Conservation (phyloP, 805 yeast genomes). For the Debaryomyces prosopidis region DNA sequence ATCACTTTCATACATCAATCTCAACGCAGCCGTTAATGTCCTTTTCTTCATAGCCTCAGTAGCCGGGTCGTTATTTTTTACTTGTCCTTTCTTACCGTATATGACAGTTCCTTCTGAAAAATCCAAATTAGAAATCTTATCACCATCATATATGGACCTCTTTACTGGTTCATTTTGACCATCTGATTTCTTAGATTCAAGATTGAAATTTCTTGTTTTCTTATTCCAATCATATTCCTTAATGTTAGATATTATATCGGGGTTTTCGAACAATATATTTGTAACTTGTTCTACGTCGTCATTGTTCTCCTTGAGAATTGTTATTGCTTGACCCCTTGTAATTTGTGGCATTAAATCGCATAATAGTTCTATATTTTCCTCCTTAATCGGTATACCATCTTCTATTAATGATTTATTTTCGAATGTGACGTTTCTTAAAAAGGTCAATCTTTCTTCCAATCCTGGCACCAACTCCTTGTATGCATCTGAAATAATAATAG, state of each 20-base stretch:
- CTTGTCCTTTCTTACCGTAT: conserved; percentile 34
- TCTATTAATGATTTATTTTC: conserved; percentile 5
- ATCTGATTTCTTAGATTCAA: not conserved
- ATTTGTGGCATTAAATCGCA: conserved; percentile 71
- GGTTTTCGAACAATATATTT: conserved; percentile 61
- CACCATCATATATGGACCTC: conserved; percentile 27
- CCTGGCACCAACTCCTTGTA: conserved; percentile 52
- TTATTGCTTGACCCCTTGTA: conserved; percentile 44
- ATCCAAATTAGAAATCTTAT: conserved; percentile 29
- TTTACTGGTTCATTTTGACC: conserved; percentile 3
- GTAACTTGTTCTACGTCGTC: conserved; percentile 59
- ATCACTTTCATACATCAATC: conserved; percentile 67
- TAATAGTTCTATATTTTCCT: conserved; percentile 40
- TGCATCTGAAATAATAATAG: conserved; percentile 49
- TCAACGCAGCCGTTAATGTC: conserved; percentile 59
- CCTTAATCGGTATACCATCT: conserved; percentile 11
- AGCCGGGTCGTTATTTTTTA: conserved; percentile 9
- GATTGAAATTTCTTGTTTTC: conserved; percentile 1
- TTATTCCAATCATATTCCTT: conserved; percentile 9
- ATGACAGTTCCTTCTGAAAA: conserved; percentile 21
- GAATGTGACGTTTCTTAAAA: conserved; percentile 29
- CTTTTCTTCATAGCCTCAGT: conserved; percentile 52
- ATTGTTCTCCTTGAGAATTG: conserved; percentile 48
- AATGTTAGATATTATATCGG: conserved; percentile 39
- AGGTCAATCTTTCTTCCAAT: conserved; percentile 50